These are phyloP conservation scores for Fusarium sp. DNA, from an alignment of 2,329 filamentous ascomycete species.

Conservation along the genomic window DNA sequence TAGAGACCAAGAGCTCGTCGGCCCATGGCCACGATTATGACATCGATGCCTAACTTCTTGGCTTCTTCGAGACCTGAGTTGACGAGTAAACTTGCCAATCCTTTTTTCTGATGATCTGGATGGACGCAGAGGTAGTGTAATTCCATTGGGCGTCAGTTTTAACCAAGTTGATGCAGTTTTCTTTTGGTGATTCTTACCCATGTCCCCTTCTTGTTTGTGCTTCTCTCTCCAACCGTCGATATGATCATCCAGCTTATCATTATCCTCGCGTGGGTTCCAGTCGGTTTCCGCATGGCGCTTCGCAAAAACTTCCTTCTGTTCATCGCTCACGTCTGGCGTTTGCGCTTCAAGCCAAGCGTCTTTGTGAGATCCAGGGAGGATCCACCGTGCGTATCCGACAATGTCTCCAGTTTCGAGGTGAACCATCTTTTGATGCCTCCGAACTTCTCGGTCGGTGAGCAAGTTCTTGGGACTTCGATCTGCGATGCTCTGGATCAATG, in stretches of 20 bases:
- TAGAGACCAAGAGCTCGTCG: conserved; percentile 20
- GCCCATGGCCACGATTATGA: conserved; percentile 32
- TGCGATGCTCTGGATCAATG: conserved; percentile 13
- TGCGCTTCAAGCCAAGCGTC: conserved; percentile 19
- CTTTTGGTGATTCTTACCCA: neutral
- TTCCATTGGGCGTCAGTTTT: conserved; percentile 3
- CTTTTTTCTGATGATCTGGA: conserved; percentile 30
- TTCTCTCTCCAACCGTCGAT: conserved; percentile 13
- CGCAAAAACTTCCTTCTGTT: neutral
- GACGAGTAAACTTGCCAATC: conserved; percentile 35
- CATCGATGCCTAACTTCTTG: conserved; percentile 21
- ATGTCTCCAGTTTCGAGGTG: conserved; percentile 29
- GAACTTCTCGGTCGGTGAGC: conserved; percentile 18
- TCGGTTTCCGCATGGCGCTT: neutral
- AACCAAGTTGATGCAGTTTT: rapidly evolving
- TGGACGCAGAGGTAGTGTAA: conserved; percentile 37
- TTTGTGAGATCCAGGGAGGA: conserved; percentile 14
- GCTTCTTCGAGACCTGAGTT: conserved; percentile 31
- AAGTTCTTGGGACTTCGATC: conserved; percentile 26
- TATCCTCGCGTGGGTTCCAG: neutral
- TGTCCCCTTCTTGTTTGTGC: conserved; percentile 2
- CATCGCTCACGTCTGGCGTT: conserved; percentile 17
- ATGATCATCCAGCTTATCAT: conserved; percentile 14
- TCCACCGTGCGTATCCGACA: conserved; percentile 35
- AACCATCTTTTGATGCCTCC: conserved; percentile 33